These are phyloP conservation scores for Diversispora epigaea DNA, from an alignment of 192 early-diverging fungal species.

Conservation along the genomic window DNA sequence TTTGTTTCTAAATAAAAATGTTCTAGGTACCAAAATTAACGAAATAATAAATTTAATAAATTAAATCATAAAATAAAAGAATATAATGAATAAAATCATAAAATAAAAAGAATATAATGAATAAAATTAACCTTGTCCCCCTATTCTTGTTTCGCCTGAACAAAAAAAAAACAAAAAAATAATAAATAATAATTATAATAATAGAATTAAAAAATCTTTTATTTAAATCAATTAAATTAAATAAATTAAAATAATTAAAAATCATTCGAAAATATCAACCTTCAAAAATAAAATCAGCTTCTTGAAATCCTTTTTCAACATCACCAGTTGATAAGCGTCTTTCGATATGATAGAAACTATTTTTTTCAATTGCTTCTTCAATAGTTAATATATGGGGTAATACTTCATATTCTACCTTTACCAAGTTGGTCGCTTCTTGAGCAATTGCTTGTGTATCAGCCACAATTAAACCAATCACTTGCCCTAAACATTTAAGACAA, in stretches of 20 bases:
- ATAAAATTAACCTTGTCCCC: constrained; percentile 25
- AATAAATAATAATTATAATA: no score
- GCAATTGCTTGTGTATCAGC: constrained; percentile 67
- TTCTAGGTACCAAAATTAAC: constrained; percentile 50
- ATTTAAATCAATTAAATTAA: no score
- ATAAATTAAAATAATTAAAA: no score
- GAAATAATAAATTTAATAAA: neutral
- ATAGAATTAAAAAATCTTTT: no score
- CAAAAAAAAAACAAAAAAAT: neutral
- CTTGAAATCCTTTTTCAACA: constrained; percentile 54
- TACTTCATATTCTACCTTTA: constrained; percentile 71
- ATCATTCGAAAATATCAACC: constrained; percentile 34
- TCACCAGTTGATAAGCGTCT: constrained; percentile 62
- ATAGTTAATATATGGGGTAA: constrained; percentile 73
- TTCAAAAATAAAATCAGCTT: constrained; percentile 53
- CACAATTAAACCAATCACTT: constrained; percentile 79
- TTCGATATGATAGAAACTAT: constrained; percentile 60
- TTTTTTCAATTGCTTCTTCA: constrained; percentile 71
- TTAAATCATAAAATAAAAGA: neutral
- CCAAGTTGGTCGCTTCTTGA: constrained; percentile 65
- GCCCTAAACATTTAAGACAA: constrained; percentile 37
- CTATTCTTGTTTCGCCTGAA: constrained; percentile 24
- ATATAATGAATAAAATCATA: neutral
- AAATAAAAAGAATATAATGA: neutral
- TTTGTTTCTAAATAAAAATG: constrained; percentile 91